Base-by-base conservation (phyloP, 2,329 filamentous ascomycete species). In the Zymoseptoria brevis region DNA sequence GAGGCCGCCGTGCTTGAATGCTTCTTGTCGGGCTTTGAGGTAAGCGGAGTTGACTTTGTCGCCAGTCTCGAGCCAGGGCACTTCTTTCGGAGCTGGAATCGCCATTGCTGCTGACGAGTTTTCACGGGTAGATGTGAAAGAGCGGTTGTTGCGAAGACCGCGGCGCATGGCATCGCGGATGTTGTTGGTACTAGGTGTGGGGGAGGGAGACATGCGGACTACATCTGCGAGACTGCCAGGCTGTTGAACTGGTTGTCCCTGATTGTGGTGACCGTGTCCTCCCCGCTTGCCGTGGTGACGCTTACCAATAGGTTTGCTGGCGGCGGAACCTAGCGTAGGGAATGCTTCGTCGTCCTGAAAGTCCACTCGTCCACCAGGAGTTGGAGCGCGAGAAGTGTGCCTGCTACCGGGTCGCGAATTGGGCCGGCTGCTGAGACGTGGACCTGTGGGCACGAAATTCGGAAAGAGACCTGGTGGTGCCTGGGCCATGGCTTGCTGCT, bases 331-430 rank as follows among this genome's bases (percentile, higher is more conserved):
- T 2, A 99, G 81, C 8, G 88, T 89, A 7, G 94, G 94, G 69
- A 99, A 99, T 0, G 93, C 94, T 69, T 99, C 94, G 19, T 90
- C 93, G 69, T 99, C 94, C 71, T 97, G 92, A 22, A 96, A 86
- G 59, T 73, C 72, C 11, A 67, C 67, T 29, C 88, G 87, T 13
- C 89, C 87, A 22, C 84, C 80, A 30, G 85, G 84, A 26, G 84
- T 84, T 13, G 80, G 72, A 30, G 84, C 81, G 51, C 83, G 81
- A 54, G 85, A 81, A 59, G 89, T 87, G 68, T 91, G 89, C 41
- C 92, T 86, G 72, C 93, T 97, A 61, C 85, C 85, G 16, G 91
- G 91, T 56, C 93, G 86, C 24, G 94, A 97, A 62, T 88, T 85
- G 22, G 89, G 83, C 24, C 87, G 87, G 57, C 84, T 85, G 49